Evolutionary conservation across 2,329 filamentous ascomycete species (phyloP), one percentile per base, ranked within the genome.

Genomic region (Cryphonectria parasitica): DNA sequence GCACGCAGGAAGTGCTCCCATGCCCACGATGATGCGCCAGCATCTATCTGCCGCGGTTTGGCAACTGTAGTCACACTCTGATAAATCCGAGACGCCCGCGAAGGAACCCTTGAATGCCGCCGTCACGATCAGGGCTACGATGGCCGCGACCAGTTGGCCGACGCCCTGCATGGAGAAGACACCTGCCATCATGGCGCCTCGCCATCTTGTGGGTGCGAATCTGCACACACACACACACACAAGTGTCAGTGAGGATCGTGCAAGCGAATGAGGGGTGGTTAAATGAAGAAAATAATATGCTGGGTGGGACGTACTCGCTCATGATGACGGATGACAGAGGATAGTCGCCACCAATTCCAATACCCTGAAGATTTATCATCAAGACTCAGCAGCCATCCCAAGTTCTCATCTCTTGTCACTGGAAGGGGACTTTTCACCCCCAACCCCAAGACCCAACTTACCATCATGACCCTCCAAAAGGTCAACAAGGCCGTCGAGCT

Each of bases 91-190:
- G 28, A 84, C 80, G 54, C 76, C 76, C 63, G 80, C 73, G 72
- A 87, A 87, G 0, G 84, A 81, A 25, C 78, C 77, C 75, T 89
- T 89, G 81, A 92, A 93, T 2, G 86, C 88, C 22, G 85, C 81
- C 0, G 90, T 91, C 52, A 90, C 90, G 68, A 94, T 87, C 45
- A 95, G 82, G 17, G 91, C 89, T 28, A 95, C 86, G 7, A 94
- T 82, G 36, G 91, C 90, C 17, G 91, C 91, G 28, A 85, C 83
- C 66, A 95, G 88, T 77, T 95, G 92, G n/a, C 93, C 92, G 36
- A 94, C 84, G 64, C 92, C 92, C 77, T 96, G 93, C 92, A 95
- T 95, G 52, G 91, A 92, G 77, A 96, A 96, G 64, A 95, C 92
- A 22, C 91, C 87, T 15, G 90, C 91, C 84, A 96, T 92, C 91